phyloP scores from a whole-genome alignment of 805 yeast species.

The Candida verbasci region DNA sequence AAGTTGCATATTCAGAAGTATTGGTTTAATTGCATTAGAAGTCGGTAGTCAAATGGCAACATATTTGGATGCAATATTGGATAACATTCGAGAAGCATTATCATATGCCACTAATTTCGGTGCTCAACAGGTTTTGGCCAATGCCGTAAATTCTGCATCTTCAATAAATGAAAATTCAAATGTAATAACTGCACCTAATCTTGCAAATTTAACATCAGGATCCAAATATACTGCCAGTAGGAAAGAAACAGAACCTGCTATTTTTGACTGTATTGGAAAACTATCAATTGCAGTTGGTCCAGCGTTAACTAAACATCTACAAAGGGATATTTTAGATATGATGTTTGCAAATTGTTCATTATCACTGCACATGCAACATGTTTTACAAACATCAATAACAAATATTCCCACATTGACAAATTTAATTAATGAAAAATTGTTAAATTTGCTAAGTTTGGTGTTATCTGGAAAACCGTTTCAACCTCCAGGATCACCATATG shows the following conservation, averaged over 20 bases:
- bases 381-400: slow-evolving; percentile 60
- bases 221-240: slow-evolving; percentile 54
- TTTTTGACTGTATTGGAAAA: slow-evolving; percentile 84
- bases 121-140: slow-evolving; percentile 37
- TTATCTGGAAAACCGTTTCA: slow-evolving; percentile 77
- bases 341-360: slow-evolving; percentile 74
- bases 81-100: slow-evolving; percentile 76
- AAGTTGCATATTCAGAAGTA: slow-evolving; percentile 68
- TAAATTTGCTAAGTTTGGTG: slow-evolving; percentile 68
- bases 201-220: slow-evolving; percentile 17
- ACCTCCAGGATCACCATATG: slow-evolving; percentile 83
- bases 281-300: slow-evolving; percentile 89
- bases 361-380: slow-evolving; percentile 76
- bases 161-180: slow-evolving; percentile 7
- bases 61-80: slow-evolving; percentile 82
- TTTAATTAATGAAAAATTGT: slow-evolving; percentile 63
- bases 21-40: slow-evolving; percentile 78
- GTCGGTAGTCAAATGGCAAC: slow-evolving; percentile 83
- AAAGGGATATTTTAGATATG: slow-evolving; percentile 73
- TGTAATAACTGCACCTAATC: not conserved
- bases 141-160: slow-evolving; percentile 22
- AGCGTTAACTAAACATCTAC: slow-evolving; percentile 83
- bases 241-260: slow-evolving; percentile 76
- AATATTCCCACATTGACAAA: slow-evolving; percentile 79
- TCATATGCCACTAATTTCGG: slow-evolving; percentile 33